A percentile compares a stretch with the other conserved stretches of the same genome.
Conservation (phyloP, 371 early-diverging fungal genomes). For the Dinochytrium kinnereticum region DNA sequence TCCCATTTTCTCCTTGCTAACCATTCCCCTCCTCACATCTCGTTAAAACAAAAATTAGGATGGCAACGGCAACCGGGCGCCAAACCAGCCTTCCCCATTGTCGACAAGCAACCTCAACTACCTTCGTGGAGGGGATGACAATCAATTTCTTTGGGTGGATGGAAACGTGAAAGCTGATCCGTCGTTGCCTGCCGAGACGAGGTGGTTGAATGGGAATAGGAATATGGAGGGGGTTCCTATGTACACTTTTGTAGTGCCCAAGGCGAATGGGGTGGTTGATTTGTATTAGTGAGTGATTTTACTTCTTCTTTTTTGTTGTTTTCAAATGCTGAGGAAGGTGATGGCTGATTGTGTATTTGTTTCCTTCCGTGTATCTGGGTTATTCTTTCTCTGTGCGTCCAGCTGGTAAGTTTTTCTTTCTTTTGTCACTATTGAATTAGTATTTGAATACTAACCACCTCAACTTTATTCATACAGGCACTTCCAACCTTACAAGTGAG, state of each 20-base stretch:
- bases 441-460: neutral
- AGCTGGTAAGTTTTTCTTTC: neutral
- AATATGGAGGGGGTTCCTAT: constrained; percentile 15
- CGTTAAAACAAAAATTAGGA: neutral
- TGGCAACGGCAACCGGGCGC: neutral
- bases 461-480: neutral
- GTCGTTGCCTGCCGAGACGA: neutral
- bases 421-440: neutral
- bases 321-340: neutral
- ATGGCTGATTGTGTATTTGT: no score
- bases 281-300: constrained; percentile 15
- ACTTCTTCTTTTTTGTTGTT: neutral
- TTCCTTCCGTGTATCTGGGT: neutral
- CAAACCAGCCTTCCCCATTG: neutral
- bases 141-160: constrained; percentile 5
- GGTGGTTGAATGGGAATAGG: constrained; percentile 10
- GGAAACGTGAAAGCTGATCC: constrained; percentile 6
- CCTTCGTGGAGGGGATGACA: constrained; percentile 11
- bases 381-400: neutral
- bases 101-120: constrained; percentile 12
- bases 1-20: neutral
- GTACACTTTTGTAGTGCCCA: constrained; percentile 20
- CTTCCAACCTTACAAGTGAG: constrained; percentile 19
- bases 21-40: neutral
- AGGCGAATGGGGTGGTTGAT: constrained; percentile 20